A percentile compares a stretch with the other conserved stretches of the same genome.
These are phyloP conservation scores for Elsinoe arachidis DNA, from an alignment of 2,329 filamentous ascomycete species.

Conservation along the genomic window DNA sequence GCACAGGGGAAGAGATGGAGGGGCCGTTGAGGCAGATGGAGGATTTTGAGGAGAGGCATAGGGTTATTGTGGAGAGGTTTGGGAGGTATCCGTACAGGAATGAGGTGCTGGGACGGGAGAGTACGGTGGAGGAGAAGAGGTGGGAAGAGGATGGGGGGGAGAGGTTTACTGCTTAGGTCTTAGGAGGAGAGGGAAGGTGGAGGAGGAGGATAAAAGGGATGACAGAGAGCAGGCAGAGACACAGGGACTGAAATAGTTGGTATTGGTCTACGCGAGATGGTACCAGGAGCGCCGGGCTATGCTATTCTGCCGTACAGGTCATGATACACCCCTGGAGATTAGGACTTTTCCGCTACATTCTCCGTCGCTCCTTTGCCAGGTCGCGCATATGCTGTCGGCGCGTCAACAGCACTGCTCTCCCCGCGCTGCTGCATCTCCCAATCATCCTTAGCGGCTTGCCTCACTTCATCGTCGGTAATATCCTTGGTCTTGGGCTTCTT, in stretches of 20 bases:
- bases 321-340: not conserved
- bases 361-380: not conserved
- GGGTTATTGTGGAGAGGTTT: not conserved
- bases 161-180: conserved; percentile 2
- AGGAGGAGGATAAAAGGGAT: not conserved
- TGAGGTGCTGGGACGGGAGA: conserved; percentile 5
- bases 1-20: not conserved
- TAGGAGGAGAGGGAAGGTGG: not conserved
- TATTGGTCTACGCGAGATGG: not conserved
- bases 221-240: too few species aligned
- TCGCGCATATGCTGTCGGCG: not conserved
- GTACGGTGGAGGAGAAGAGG: not conserved
- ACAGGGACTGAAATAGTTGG: too few species aligned
- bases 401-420: not conserved
- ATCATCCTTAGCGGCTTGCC: not conserved
- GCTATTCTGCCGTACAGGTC: not conserved
- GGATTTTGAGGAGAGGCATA: conserved; percentile 8
- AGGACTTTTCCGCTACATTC: not conserved
- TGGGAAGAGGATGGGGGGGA: conserved; percentile 7
- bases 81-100: conserved; percentile 10
- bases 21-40: not conserved
- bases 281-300: not conserved
- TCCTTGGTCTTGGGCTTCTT: conserved; percentile 2
- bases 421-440: not conserved
- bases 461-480: not conserved